Base-by-base conservation (phyloP, 176 grass and related monocot genomes). In the Oryza meridionalis region DNA sequence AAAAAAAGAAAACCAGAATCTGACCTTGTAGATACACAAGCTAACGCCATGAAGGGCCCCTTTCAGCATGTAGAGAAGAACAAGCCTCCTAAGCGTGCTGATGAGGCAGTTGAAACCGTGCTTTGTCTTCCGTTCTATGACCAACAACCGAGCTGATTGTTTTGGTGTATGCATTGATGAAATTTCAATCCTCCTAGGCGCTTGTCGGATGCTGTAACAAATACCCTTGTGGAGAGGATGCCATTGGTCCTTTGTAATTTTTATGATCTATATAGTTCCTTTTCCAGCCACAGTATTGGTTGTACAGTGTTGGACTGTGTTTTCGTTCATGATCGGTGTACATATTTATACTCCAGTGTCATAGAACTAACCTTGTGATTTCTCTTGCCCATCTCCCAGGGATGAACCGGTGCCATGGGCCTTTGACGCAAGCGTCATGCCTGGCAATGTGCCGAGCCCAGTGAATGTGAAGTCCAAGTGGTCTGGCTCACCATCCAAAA, bases 1-100 rank as follows among this genome's bases (percentile, higher is more conserved):
- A 84, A 92, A 25, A 99, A 88, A 78, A 91, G 78, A 70, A 96
- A 90, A 65, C 37, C 66, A 17, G 91, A 96, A 81, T 72, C 65
- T 27, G 83, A 95, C 24, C 55, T 25, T 55, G 75, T 73, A 67
- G 87, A 90, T 86, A 32, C 51, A 29, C 91, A 90, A 65, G 85
- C 72, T 88, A 88, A 93, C 82, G 51, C 38, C 33, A 13, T 44
- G 21, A 94, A 87, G 86, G 77, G 73, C 63, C 44, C 73, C n/a
- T 67, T 59, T 11, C 91, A 88, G 76, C 88, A 86, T 67, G 75
- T 58, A 88, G 89, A 90, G 50, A 92, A 88, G 72, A 88, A 90
- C 33, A 98, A 91, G 65, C 53, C 50, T 75, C 69, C 45, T 0
- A 93, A 79, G 69, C 68, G 73, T 85, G 65, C 76, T 4, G 76